Conservation (phyloP, 768 basidiomycete species). For the Leccinum pellstonianum region DNA sequence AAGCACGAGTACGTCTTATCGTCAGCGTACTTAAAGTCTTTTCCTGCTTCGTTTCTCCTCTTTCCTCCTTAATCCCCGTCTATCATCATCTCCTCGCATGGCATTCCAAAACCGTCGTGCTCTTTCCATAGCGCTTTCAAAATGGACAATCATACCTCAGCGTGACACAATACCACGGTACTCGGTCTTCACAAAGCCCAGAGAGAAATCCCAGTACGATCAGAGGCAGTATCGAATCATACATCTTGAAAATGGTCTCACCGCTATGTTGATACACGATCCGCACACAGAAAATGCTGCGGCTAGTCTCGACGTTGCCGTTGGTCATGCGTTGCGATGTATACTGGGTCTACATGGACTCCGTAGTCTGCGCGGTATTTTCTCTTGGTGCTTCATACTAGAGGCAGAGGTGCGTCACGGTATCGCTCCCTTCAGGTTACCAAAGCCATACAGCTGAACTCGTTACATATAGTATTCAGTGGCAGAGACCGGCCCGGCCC, state of each 20-base stretch:
- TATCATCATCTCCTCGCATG: slow-evolving; percentile 8
- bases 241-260: slow-evolving; percentile 84
- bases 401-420: no score
- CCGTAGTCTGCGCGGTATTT: no score
- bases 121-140: slow-evolving; percentile 23
- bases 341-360: no score
- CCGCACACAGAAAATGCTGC: slow-evolving; percentile 89
- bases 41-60: slow-evolving; percentile 14
- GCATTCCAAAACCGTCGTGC: slow-evolving; percentile 4
- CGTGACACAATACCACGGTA: slow-evolving; percentile 40
- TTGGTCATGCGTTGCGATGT: slow-evolving; percentile 58
- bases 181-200: slow-evolving; percentile 53
- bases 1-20: neutral
- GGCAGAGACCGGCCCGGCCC: no score
- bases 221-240: slow-evolving; percentile 81
- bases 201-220: slow-evolving; percentile 75
- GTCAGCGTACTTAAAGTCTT: neutral
- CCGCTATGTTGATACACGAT: slow-evolving; percentile 82
- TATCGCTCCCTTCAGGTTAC: no score
- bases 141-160: slow-evolving; percentile 23
- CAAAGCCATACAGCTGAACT: no score
- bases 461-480: no score
- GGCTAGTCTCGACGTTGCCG: slow-evolving; percentile 90
- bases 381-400: no score
- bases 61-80: slow-evolving; percentile 7